Percentiles rank a stretch among this genome's conserved stretches.
These are phyloP conservation scores for Leccinum subatratum DNA, from an alignment of 1,284 basidiomycete genomes.

Conservation along the genomic window DNA sequence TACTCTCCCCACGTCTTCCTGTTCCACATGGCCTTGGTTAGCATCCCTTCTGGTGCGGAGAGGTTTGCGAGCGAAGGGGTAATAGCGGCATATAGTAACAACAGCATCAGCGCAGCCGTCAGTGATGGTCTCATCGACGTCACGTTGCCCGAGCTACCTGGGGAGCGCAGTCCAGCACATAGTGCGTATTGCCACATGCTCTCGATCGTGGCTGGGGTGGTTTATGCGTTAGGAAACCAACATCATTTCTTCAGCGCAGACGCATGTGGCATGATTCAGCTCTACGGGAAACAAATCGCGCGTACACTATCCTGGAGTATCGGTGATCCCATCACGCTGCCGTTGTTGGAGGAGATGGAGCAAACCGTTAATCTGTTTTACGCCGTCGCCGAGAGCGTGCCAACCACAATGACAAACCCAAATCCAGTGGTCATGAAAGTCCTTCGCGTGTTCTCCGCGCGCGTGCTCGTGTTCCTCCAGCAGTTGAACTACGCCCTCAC, in stretches of 20 bases:
- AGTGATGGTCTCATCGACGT: slow-evolving; percentile 73
- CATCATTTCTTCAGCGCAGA: slow-evolving; percentile 85
- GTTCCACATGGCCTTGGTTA: slow-evolving; percentile 84
- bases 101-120: slow-evolving; percentile 70
- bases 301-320: slow-evolving; percentile 76
- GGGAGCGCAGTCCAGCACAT: slow-evolving; percentile 74
- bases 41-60: slow-evolving; percentile 74
- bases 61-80: slow-evolving; percentile 81
- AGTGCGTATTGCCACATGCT: slow-evolving; percentile 82
- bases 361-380: slow-evolving; percentile 73
- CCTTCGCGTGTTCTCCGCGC: slow-evolving; percentile 61
- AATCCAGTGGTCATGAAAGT: slow-evolving; percentile 53
- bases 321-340: slow-evolving; percentile 65
- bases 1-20: slow-evolving; percentile 74
- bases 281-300: slow-evolving; percentile 78
- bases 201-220: slow-evolving; percentile 71
- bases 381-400: slow-evolving; percentile 53
- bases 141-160: slow-evolving; percentile 61
- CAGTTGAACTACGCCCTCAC: slow-evolving; percentile 86
- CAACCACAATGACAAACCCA: slow-evolving; percentile 37
- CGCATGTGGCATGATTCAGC: slow-evolving; percentile 78
- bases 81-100: slow-evolving; percentile 78
- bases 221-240: slow-evolving; percentile 60
- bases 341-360: slow-evolving; percentile 77
- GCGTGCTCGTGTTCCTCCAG: slow-evolving; percentile 73